Evolutionary conservation across 2,329 filamentous ascomycete genomes (phyloP).

Genomic region (Fusarium albosuccineum): DNA sequence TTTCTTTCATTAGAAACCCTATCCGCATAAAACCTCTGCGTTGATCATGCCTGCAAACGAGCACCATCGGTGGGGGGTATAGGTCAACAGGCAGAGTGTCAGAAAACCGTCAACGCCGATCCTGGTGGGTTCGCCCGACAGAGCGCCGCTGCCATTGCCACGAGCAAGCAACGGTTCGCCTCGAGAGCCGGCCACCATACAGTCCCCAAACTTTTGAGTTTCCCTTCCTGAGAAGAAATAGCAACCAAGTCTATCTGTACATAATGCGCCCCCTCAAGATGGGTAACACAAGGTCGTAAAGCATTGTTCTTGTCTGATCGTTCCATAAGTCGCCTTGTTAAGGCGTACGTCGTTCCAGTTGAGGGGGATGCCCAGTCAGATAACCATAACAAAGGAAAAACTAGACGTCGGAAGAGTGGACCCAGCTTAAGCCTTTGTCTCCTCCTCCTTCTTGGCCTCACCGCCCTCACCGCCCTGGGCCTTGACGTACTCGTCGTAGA

Average conservation of each 20-base stretch:
- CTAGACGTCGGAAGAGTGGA: conserved; percentile 24
- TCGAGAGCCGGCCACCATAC: conserved; percentile 46
- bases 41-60: conserved; percentile 53
- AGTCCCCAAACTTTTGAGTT: conserved; percentile 52
- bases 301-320: conserved; percentile 44
- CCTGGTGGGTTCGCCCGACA: conserved; percentile 48
- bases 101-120: conserved; percentile 59
- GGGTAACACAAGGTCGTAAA: conserved; percentile 47
- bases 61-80: conserved; percentile 56
- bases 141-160: conserved; percentile 40
- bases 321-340: conserved; percentile 42
- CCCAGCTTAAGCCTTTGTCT: conserved; percentile 56
- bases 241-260: conserved; percentile 59
- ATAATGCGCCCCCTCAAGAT: conserved; percentile 50
- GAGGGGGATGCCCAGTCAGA: conserved; percentile 46
- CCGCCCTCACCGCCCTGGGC: conserved; percentile 68
- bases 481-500: conserved; percentile 99
- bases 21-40: conserved; percentile 52
- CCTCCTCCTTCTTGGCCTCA: conserved; percentile 64
- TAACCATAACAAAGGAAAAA: conserved; percentile 50
- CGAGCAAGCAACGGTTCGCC: conserved; percentile 38
- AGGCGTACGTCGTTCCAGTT: conserved; percentile 44
- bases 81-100: conserved; percentile 56
- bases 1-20: conserved; percentile 53
- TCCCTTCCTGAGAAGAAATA: conserved; percentile 54